Percentiles rank a stretch among this genome's conserved stretches.
These are phyloP conservation scores for Bipolaris bicolor DNA, from an alignment of 2,329 filamentous ascomycete genomes.

Conservation along the genomic window DNA sequence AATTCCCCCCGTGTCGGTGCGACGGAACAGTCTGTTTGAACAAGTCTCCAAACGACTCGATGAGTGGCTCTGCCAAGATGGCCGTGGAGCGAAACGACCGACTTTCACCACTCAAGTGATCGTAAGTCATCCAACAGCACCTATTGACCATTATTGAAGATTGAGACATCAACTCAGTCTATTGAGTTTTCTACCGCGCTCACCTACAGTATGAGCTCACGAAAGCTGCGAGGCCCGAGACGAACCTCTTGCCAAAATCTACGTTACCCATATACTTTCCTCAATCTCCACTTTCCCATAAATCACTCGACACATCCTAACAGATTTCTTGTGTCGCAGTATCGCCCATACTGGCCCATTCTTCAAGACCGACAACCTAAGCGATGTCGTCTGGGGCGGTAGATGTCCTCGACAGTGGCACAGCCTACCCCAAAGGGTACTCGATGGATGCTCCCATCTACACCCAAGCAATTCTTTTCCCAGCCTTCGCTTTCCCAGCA, in stretches of 20 bases:
- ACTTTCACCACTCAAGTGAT: slow-evolving; percentile 23
- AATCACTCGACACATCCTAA: slow-evolving; percentile 3
- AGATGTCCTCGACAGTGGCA: neutral
- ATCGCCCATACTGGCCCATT: neutral
- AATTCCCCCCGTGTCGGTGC: slow-evolving; percentile 3
- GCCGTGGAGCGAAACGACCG: slow-evolving; percentile 2
- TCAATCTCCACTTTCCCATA: slow-evolving; percentile 1
- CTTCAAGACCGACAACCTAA: neutral
- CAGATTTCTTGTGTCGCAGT: neutral
- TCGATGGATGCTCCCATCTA: slow-evolving; percentile 30
- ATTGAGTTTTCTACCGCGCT: slow-evolving; percentile 13
- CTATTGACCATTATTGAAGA: slow-evolving; percentile 37
- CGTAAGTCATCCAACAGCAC: slow-evolving; percentile 14
- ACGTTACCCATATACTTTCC: neutral
- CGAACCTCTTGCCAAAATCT: neutral
- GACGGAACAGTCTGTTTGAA: slow-evolving; percentile 14
- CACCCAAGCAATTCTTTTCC: slow-evolving; percentile 51
- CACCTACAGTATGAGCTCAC: neutral
- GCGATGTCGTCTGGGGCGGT: neutral
- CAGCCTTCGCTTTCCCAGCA: slow-evolving; percentile 57
- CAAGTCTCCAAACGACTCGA: slow-evolving; percentile 6
- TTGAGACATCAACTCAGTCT: slow-evolving; percentile 18
- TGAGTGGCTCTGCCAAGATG: slow-evolving; percentile 4
- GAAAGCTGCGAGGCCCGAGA: neutral
- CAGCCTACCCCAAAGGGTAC: neutral